Evolutionary conservation across 2,329 filamentous ascomycete genomes (phyloP), one percentile per base, ranked within the genome.

Genomic region (Stemphylium lycopersici): DNA sequence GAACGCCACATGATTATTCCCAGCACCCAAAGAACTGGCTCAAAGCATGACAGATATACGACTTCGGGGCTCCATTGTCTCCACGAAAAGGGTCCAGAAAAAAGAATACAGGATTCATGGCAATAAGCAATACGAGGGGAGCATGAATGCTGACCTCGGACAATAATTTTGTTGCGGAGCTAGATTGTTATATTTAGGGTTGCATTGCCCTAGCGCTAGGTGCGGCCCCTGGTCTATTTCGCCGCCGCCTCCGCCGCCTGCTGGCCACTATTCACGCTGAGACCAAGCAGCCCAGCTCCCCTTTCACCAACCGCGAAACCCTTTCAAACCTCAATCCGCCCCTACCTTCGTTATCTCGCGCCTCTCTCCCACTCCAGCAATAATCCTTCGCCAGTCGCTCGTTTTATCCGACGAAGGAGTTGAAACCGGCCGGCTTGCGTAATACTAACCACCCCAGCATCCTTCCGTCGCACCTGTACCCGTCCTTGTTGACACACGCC

Each of bases 301-400:
- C 52, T 55, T 55, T 55, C 52, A 49, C 36, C 43, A 64, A 54
- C 56, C 58, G 57, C 40, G 54, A 18, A 43, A 22, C 26, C 46
- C 10, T 49, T 34, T 15, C 42, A 31, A 42, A 6, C 26, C 42
- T 8, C 41, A 26, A 24, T 44, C 52, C 42, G 46, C 46, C 56
- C 51, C 52, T 29, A 50, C 52, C 20, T 46, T 57, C 58, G 38
- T 41, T 48, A 38, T 32, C 32, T 22, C 32, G 7, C 47, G 38
- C 20, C 16, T 32, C 45, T 32, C 26, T 7, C 37, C 13, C 6
- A 26, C 26, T 15, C 24, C 43, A 16, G 13, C 13, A 48, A 20
- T 56, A 49, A 58, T 56, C 52, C 65, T 70, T 68, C 61, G 65
- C 68, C 69, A 72, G 72, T 73, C 72, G 59, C 69, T 75, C 72